Evolutionary conservation across 352 stramenopile species (phyloP).

Genomic region (Phytopythium montanum): DNA sequence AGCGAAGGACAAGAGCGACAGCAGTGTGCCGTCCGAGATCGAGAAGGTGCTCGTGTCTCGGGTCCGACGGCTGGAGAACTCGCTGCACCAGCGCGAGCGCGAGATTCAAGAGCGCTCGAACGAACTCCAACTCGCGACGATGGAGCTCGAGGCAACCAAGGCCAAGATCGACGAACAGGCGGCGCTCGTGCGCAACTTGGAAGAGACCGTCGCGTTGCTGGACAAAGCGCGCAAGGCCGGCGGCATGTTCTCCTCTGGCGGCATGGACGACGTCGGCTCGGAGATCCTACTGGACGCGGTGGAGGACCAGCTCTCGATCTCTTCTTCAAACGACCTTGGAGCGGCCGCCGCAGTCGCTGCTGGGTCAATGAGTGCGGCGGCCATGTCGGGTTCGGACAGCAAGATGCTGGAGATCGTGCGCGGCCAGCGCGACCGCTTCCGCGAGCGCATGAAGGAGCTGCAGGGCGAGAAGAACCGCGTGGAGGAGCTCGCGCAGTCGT

Average conservation of each 20-base stretch:
- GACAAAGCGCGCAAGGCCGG: conserved; percentile 33
- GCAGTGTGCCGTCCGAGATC: conserved; percentile 27
- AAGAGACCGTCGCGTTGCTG: conserved; percentile 63
- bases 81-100: conserved; percentile 63
- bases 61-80: conserved; percentile 66
- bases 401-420: conserved; percentile 88
- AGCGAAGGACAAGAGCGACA: conserved; percentile 13
- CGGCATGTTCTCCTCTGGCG: conserved; percentile 7
- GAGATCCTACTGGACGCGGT: conserved; percentile 76
- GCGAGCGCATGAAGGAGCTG: conserved; percentile 80
- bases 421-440: conserved; percentile 75
- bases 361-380: conserved; percentile 5
- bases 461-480: conserved; percentile 68
- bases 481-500: conserved; percentile 59
- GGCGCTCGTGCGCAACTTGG: conserved; percentile 45
- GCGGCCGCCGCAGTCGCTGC: conserved; percentile 7
- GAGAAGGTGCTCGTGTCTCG: conserved; percentile 66
- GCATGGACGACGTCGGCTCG: conserved; percentile 39
- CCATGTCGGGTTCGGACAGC: conserved; percentile 34
- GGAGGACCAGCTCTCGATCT: conserved; percentile 44
- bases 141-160: conserved; percentile 15
- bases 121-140: conserved; percentile 28
- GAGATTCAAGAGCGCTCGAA: conserved; percentile 25
- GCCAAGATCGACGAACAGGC: conserved; percentile 50
- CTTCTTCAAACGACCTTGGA: conserved; percentile 16